These are phyloP conservation scores for Dactylellina sp. DNA, from an alignment of 2,329 filamentous ascomycete species.

Conservation along the genomic window DNA sequence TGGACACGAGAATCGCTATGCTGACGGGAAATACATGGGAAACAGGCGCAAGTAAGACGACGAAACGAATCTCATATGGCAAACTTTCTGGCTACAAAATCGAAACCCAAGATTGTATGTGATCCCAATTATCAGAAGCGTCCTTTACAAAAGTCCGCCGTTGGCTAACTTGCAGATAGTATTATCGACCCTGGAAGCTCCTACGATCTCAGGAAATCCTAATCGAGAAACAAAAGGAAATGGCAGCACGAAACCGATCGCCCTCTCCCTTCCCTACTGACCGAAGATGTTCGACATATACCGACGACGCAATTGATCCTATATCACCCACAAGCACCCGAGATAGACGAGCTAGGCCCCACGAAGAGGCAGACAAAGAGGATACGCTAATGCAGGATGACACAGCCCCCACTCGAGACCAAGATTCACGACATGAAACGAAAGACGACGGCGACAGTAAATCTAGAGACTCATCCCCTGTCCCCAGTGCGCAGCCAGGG, in stretches of 20 bases:
- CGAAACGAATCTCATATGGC: slow-evolving; percentile 54
- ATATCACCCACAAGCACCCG: slow-evolving; percentile 21
- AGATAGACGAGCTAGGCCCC: slow-evolving; percentile 4
- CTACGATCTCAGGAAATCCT: slow-evolving; percentile 50
- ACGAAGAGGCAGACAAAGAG: slow-evolving; percentile 9
- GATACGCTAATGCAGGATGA: slow-evolving; percentile 30
- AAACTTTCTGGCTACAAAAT: slow-evolving; percentile 47
- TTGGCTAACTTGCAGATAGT: slow-evolving; percentile 28
- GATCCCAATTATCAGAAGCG: not conserved
- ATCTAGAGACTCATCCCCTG: slow-evolving; percentile 29
- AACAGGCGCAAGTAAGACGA: slow-evolving; percentile 39
- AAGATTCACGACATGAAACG: slow-evolving; percentile 14
- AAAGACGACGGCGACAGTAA: slow-evolving; percentile 26
- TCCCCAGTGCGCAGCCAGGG: slow-evolving; percentile 10
- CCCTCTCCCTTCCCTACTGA: slow-evolving; percentile 18
- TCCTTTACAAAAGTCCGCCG: not conserved
- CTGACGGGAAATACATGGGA: not conserved
- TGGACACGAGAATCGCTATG: not conserved
- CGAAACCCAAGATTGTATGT: slow-evolving; percentile 52
- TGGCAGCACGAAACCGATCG: slow-evolving; percentile 44
- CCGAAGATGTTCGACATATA: slow-evolving; percentile 3
- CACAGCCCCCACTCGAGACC: not conserved
- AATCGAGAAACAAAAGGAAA: slow-evolving; percentile 54
- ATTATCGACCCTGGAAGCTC: slow-evolving; percentile 56
- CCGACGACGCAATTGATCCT: slow-evolving; percentile 7